phyloP scores from a whole-genome alignment of 2,329 filamentous ascomycete genomes.

The Pseudogymnoascus sp. region DNA sequence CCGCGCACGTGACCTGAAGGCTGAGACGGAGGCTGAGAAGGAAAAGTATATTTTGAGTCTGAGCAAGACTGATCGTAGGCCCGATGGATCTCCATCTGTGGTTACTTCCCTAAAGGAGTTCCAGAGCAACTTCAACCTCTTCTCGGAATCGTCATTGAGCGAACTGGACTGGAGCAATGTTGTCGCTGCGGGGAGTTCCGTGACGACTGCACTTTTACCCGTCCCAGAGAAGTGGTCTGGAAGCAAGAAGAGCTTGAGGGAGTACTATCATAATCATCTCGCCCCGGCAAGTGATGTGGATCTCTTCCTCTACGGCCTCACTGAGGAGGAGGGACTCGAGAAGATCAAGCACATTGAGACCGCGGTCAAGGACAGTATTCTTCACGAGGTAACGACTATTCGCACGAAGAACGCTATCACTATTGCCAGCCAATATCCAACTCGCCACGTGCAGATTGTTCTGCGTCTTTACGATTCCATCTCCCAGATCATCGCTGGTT shows the following conservation, averaged over 20 bases:
- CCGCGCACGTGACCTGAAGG: constrained; percentile 49
- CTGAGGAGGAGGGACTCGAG: constrained; percentile 65
- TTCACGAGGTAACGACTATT: constrained; percentile 76
- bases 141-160: constrained; percentile 66
- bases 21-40: constrained; percentile 51
- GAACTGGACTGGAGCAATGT: constrained; percentile 79
- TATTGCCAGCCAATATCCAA: constrained; percentile 75
- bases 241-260: constrained; percentile 53
- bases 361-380: constrained; percentile 64
- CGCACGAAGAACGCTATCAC: constrained; percentile 83
- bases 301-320: constrained; percentile 73
- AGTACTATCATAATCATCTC: constrained; percentile 75
- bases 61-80: constrained; percentile 50
- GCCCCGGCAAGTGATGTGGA: constrained; percentile 82
- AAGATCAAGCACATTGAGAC: constrained; percentile 79
- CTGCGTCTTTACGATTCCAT: constrained; percentile 76
- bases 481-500: constrained; percentile 77
- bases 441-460: constrained; percentile 75
- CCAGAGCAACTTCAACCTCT: constrained; percentile 69
- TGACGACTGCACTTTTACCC: constrained; percentile 69
- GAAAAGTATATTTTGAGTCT: constrained; percentile 63
- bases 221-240: constrained; percentile 52
- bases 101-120: constrained; percentile 62
- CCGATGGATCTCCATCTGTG: constrained; percentile 55
- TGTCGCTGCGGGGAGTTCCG: constrained; percentile 70